Base-by-base conservation (phyloP, 2,329 filamentous ascomycete species). In the Elsinoe fawcettii region DNA sequence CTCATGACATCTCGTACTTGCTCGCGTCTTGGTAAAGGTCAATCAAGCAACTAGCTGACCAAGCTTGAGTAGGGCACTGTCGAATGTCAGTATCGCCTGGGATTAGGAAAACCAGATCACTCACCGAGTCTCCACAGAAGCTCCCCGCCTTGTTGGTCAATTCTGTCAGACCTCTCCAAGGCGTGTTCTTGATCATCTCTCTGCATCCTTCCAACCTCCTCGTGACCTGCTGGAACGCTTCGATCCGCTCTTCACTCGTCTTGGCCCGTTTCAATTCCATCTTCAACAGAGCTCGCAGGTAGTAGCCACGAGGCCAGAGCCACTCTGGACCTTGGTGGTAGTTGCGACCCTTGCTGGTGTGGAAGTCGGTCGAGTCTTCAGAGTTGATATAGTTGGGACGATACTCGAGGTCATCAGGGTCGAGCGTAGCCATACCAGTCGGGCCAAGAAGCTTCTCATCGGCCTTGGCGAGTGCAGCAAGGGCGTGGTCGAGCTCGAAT, bases 271-370 rank as follows among this genome's bases (percentile, higher is more conserved):
- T 79, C 51, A 97, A 75, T 69, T 96, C 90, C 66, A 97, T 97
- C 70, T 90, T 88, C 61, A 99, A 80, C 62, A 99, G 76, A 1
- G 93, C 93, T 51, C 95, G 85, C 20, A 96, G 78, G 78, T 96
- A 99, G 77, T 90, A 99, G 3, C 93, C 93, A 1, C 90, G 92
- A 0, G 92, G 95, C 93, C 93, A 99, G 22, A 96, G 75, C 93
- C 93, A 99, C 71, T 99, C 93, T 0, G 93, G 95, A 3, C 93
- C 93, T 71, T 97, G 92, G 71, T 99, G 93, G 74, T 99, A 99
- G 73, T 97, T 99, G 58, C 93, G 81, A 51, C 93, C 93, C 73
- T 97, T 97, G 64, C 87, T 84, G 0, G 92, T 97, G 9, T 88
- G 82, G 67, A 96, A 97, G 71, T 97, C 88, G 11, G 82, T 83